Percentiles rank a stretch among this genome's conserved stretches.
These are phyloP conservation scores for Trifolium dubium DNA, from an alignment of 306 rosid species.

Conservation along the genomic window DNA sequence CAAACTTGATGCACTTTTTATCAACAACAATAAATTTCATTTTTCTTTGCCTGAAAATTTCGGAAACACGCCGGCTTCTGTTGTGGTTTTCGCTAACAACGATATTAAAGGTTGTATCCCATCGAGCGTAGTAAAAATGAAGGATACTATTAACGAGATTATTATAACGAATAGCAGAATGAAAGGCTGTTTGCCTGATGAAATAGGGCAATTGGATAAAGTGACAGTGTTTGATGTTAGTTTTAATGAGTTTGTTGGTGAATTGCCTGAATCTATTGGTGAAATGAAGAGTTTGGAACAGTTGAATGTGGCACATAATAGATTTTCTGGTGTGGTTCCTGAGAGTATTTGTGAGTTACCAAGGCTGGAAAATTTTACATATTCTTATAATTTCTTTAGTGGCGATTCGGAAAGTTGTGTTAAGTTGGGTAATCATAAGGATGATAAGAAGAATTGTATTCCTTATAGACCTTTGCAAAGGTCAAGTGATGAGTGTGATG, in stretches of 20 bases:
- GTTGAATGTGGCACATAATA: constrained; percentile 72
- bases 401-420: constrained; percentile 58
- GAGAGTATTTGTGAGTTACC: constrained; percentile 65
- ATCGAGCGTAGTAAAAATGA: constrained; percentile 58
- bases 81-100: constrained; percentile 74
- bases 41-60: constrained; percentile 64
- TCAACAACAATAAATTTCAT: constrained; percentile 71
- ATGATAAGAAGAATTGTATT: constrained; percentile 73
- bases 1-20: constrained; percentile 76
- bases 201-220: constrained; percentile 56
- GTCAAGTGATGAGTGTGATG: constrained; percentile 56
- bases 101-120: constrained; percentile 69
- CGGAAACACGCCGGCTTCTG: constrained; percentile 67
- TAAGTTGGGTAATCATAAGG: constrained; percentile 50
- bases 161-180: constrained; percentile 65
- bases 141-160: constrained; percentile 67
- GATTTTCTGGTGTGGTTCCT: constrained; percentile 68
- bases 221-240: constrained; percentile 82
- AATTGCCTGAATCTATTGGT: constrained; percentile 63
- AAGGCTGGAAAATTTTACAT: constrained; percentile 76
- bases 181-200: constrained; percentile 70
- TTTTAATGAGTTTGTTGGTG: constrained; percentile 60
- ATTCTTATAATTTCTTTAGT: constrained; percentile 71
- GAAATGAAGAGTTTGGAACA: constrained; percentile 77
- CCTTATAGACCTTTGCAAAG: constrained; percentile 72